Evolutionary conservation across 177 flowering plant genomes (phyloP), one percentile per base, ranked within the genome.

Genomic region (Vitis hybrid): DNA sequence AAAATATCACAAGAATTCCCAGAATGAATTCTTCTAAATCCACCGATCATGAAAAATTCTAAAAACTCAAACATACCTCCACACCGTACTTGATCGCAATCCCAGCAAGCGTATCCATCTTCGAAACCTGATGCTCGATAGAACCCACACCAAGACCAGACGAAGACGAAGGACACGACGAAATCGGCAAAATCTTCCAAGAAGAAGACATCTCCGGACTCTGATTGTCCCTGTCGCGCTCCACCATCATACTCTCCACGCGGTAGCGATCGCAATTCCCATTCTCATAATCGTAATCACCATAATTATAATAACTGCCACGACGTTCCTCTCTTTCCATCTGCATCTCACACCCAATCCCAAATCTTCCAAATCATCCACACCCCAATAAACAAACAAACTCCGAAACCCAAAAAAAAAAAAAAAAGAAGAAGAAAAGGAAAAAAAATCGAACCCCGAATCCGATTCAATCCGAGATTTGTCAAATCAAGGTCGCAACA

Each of bases 1-100:
- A 39, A 39, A 39, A 39, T 6, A 39, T 39, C 45, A 39, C 45
- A 39, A 39, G 45, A 26, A 26, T 26, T 5, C 45, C 45, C 45
- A 39, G 45, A 39, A 39, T 39, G 45, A 39, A 5, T 39, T 39
- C 8, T 39, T 6, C 45, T 39, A 6, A 39, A 39, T 39, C 45
- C 45, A 39, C 39, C 10, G 0, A 11, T 22, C 60, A 61, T 48
- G 55, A 57, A 59, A 29, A 26, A 62, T 31, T 60, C 22, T 9
- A 45, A 48, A 71, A 79, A 65, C 72, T 72, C 71, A 7, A 80
- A 68, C 15, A 73, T 77, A 89, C 90, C 87, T 89, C 90, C 16
- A 87, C 91, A 48, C 94, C 91, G 71, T 87, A 87, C 73, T 86
- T 86, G 77, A 89, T 89, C 63, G 94, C 91, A 61, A 89, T 78